Conservation (phyloP, 352 stramenopile species). For the Plasmopara muralis region DNA sequence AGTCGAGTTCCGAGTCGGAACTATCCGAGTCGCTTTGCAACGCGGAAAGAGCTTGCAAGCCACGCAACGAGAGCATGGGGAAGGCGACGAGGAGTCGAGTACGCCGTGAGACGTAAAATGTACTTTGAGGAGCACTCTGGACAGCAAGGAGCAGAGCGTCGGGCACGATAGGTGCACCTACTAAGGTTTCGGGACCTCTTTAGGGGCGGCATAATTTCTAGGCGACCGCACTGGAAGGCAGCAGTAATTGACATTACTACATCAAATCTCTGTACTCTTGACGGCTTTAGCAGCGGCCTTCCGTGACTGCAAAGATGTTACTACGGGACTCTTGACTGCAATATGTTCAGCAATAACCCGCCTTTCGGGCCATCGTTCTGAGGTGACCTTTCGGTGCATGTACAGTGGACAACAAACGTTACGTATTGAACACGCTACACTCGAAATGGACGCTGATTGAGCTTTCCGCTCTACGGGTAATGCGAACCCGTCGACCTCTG, state of each 20-base stretch:
- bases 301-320: slow-evolving; percentile 6
- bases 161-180: background rate
- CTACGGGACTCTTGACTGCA: slow-evolving; percentile 1
- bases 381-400: background rate
- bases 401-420: background rate
- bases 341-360: slow-evolving; percentile 17
- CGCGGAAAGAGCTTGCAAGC: slow-evolving; percentile 16
- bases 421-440: background rate
- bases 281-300: slow-evolving; percentile 8
- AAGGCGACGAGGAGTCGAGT: slow-evolving; percentile 7
- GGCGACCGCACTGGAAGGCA: slow-evolving; percentile 5
- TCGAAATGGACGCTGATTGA: background rate
- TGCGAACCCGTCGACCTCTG: too few species aligned
- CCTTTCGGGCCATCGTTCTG: slow-evolving; percentile 2
- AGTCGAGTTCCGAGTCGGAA: background rate
- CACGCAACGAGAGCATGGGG: slow-evolving; percentile 19
- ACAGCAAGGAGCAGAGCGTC: background rate
- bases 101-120: slow-evolving; percentile 44
- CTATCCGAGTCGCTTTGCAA: background rate
- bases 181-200: slow-evolving; percentile 9
- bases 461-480: too few species aligned
- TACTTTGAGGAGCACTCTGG: slow-evolving; percentile 18
- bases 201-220: slow-evolving; percentile 26
- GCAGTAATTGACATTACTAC: slow-evolving; percentile 30
- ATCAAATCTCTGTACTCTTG: slow-evolving; percentile 22